Conservation (phyloP, 495 filamentous ascomycete species). For the Tuber indicum region DNA sequence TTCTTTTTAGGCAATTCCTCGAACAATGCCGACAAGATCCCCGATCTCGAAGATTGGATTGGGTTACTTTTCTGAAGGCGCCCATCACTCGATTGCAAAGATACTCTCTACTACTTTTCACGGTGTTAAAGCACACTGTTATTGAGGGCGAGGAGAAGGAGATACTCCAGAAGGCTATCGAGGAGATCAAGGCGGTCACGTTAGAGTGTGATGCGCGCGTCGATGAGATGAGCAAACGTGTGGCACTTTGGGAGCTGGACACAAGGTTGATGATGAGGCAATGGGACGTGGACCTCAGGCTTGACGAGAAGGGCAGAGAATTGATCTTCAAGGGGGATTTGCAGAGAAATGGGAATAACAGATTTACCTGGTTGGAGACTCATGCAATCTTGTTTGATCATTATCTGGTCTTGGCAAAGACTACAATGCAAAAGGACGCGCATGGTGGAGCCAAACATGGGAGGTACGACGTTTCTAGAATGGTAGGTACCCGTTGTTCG, state of each 20-base stretch:
- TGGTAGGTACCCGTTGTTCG: conserved; percentile 50
- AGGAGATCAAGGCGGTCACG: conserved; percentile 91
- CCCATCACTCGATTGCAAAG: conserved; percentile 90
- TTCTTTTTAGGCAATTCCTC: conserved; percentile 79
- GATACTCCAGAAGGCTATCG: conserved; percentile 77
- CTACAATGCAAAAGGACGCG: conserved; percentile 59
- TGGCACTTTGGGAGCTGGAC: conserved; percentile 79
- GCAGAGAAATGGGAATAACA: conserved; percentile 74
- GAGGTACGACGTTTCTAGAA: conserved; percentile 88
- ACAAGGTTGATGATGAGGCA: conserved; percentile 74
- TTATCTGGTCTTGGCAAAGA: conserved; percentile 89
- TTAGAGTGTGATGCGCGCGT: conserved; percentile 89
- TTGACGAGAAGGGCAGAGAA: conserved; percentile 84
- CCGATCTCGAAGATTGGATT: conserved; percentile 76
- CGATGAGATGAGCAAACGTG: conserved; percentile 87
- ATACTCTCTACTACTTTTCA: conserved; percentile 75
- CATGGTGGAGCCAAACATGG: conserved; percentile 64
- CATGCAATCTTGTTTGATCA: conserved; percentile 93
- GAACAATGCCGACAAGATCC: conserved; percentile 71
- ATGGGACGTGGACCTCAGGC: conserved; percentile 85
- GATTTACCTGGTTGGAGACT: conserved; percentile 85
- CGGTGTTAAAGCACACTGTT: conserved; percentile 75
- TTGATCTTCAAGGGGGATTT: conserved; percentile 85
- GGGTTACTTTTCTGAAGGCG: conserved; percentile 88
- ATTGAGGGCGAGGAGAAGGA: conserved; percentile 83